These are phyloP conservation scores for Apiotrichum montevideense DNA, from an alignment of 1,284 basidiomycete genomes.

Conservation along the genomic window DNA sequence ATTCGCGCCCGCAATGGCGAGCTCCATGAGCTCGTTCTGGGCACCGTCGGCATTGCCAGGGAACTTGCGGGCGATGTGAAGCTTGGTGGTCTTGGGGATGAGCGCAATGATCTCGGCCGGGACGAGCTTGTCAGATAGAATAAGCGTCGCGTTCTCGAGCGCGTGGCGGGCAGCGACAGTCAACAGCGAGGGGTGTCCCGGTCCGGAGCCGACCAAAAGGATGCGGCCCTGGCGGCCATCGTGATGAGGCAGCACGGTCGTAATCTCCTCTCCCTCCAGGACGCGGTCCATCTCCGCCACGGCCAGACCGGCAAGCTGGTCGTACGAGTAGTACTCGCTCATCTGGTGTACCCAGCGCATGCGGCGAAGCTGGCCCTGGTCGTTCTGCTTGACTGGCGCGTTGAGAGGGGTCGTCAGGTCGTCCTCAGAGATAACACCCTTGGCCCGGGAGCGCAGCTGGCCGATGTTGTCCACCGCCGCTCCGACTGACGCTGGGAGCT, in stretches of 20 bases:
- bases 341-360: slow-evolving; percentile 87
- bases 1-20: slow-evolving; percentile 72
- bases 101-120: slow-evolving; percentile 79
- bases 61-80: slow-evolving; percentile 87
- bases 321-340: slow-evolving; percentile 88
- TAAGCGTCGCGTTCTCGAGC: slow-evolving; percentile 71
- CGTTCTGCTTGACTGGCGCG: slow-evolving; percentile 61
- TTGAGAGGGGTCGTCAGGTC: slow-evolving; percentile 67
- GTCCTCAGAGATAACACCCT: slow-evolving; percentile 41
- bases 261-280: slow-evolving; percentile 40
- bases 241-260: slow-evolving; percentile 26
- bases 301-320: slow-evolving; percentile 65
- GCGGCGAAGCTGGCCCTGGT: slow-evolving; percentile 50
- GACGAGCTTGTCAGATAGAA: slow-evolving; percentile 96
- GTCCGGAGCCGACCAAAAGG: slow-evolving; percentile 85
- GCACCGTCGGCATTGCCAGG: slow-evolving; percentile 94
- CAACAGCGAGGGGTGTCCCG: slow-evolving; percentile 86
- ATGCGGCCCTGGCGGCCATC: slow-evolving; percentile 58
- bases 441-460: slow-evolving; percentile 61
- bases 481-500: slow-evolving; percentile 68
- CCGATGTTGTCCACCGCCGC: slow-evolving; percentile 72
- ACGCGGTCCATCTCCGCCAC: slow-evolving; percentile 63
- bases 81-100: slow-evolving; percentile 61
- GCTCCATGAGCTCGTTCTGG: slow-evolving; percentile 87
- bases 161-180: slow-evolving; percentile 79